Conservation (phyloP, 2,329 filamentous ascomycete genomes). For the Aureobasidium sp. region DNA sequence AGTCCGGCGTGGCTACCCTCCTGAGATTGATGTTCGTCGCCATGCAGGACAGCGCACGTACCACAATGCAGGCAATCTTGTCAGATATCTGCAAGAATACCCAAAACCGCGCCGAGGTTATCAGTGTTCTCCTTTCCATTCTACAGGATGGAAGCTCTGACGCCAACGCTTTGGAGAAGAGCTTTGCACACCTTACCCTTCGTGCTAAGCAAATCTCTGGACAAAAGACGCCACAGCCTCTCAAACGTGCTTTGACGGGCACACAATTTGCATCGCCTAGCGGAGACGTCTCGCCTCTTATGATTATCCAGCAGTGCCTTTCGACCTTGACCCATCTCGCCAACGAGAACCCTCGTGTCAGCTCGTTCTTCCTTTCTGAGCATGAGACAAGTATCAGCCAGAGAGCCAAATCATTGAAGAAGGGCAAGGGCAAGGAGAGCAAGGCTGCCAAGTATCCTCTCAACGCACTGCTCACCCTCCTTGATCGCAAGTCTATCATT, state of each 20-base stretch:
- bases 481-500: constrained; percentile 92
- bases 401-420: constrained; percentile 64
- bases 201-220: constrained; percentile 68
- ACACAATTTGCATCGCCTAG: constrained; percentile 42
- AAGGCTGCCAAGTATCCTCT: constrained; percentile 83
- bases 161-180: constrained; percentile 87
- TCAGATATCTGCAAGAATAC: constrained; percentile 91
- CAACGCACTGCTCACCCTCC: constrained; percentile 78
- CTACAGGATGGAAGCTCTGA: constrained; percentile 93
- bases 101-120: constrained; percentile 89
- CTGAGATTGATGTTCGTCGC: constrained; percentile 98
- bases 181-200: constrained; percentile 86
- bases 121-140: constrained; percentile 86
- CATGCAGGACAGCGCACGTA: constrained; percentile 78
- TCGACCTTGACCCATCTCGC: constrained; percentile 78
- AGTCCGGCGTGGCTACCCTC: constrained; percentile 89
- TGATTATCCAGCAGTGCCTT: constrained; percentile 94
- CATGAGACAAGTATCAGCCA: constrained; percentile 62
- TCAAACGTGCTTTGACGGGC: constrained; percentile 68
- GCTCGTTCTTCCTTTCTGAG: constrained; percentile 88
- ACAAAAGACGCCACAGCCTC: constrained; percentile 73
- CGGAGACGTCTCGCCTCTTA: constrained; percentile 83
- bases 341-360: constrained; percentile 76
- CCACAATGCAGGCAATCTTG: constrained; percentile 77
- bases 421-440: constrained; percentile 80